Evolutionary conservation across 257 asterid genomes (phyloP).

Genomic region (Phtheirospermum japonicum): DNA sequence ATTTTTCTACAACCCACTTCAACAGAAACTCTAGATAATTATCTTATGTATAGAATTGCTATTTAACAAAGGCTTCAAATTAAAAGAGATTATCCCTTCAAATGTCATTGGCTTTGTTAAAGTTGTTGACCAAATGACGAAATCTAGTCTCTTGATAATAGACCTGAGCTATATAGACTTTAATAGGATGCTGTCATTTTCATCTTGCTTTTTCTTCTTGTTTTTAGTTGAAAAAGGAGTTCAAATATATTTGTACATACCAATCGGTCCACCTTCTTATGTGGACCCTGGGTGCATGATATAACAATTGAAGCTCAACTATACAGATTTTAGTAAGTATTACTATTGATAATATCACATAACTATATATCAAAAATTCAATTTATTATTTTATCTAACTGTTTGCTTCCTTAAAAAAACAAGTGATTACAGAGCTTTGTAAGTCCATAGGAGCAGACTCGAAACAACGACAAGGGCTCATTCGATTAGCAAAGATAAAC

Average conservation of each 20-base stretch:
- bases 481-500: no score
- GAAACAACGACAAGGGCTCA: no score
- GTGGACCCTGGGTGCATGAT: no score
- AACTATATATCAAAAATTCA: no score
- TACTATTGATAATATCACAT: no score
- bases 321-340: no score
- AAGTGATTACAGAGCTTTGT: no score
- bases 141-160: slow-evolving; percentile 27
- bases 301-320: no score
- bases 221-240: slow-evolving; percentile 24
- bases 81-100: slow-evolving; percentile 20
- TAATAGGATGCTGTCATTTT: slow-evolving; percentile 26
- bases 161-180: slow-evolving; percentile 28
- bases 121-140: slow-evolving; percentile 33
- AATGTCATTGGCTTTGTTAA: slow-evolving; percentile 23
- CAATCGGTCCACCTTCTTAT: no score
- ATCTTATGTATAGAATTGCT: slow-evolving; percentile 8
- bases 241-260: neutral
- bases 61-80: slow-evolving; percentile 25
- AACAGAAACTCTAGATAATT: neutral
- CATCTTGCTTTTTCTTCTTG: slow-evolving; percentile 21
- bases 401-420: no score
- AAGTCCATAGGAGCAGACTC: no score
- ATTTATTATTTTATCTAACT: no score
- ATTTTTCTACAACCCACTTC: neutral